Percentiles rank a stretch among this genome's conserved stretches.
phyloP scores from a whole-genome alignment of 169 alveolate species.

The Cardiosporidium cionae region DNA sequence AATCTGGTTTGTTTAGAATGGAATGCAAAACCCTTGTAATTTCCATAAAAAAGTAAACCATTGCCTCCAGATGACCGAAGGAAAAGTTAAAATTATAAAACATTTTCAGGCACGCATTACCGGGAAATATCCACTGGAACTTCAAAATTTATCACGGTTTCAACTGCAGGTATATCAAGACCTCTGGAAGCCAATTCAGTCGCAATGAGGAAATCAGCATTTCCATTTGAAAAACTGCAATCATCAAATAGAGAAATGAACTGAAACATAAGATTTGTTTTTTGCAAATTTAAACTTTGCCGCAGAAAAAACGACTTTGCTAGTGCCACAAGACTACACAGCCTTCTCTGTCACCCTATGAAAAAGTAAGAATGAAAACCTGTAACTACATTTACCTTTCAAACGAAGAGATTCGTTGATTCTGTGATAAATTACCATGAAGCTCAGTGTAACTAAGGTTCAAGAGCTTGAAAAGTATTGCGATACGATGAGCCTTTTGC shows the following conservation, averaged over 20 bases:
- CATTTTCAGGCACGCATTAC: slow-evolving; percentile 21
- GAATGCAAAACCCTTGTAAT: background rate
- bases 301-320: background rate
- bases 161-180: slow-evolving; percentile 78
- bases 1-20: background rate
- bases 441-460: slow-evolving; percentile 82
- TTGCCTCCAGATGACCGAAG: too few species aligned
- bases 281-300: too few species aligned
- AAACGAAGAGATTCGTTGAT: slow-evolving; percentile 81
- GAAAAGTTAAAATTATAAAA: too few species aligned
- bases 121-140: slow-evolving; percentile 70
- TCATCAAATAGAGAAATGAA: background rate
- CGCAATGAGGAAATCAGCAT: slow-evolving; percentile 49
- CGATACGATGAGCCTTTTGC: slow-evolving; percentile 77
- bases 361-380: background rate
- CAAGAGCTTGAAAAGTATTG: slow-evolving; percentile 61
- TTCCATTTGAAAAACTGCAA: slow-evolving; percentile 18
- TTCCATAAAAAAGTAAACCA: too few species aligned
- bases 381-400: slow-evolving; percentile 41
- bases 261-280: background rate
- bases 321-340: background rate
- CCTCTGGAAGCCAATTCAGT: slow-evolving; percentile 91
- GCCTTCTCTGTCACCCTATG: too few species aligned
- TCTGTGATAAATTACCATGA: slow-evolving; percentile 87
- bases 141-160: slow-evolving; percentile 76